A percentile compares a stretch with the other conserved stretches of the same genome.
These are phyloP conservation scores for Fusarium avenaceum DNA, from an alignment of 2,329 filamentous ascomycete species.

Conservation along the genomic window DNA sequence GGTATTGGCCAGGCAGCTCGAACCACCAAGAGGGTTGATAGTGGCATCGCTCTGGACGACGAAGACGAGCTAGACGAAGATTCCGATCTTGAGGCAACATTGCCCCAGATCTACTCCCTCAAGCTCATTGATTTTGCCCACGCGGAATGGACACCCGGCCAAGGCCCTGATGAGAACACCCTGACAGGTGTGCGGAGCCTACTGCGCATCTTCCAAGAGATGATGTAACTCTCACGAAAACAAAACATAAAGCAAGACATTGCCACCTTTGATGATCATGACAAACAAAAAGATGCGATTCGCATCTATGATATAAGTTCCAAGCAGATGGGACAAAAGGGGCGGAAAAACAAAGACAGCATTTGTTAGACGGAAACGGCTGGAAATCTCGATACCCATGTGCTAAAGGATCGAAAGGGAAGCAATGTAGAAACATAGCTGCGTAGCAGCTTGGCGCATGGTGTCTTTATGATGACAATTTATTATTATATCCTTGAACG, in stretches of 20 bases:
- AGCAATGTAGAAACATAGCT: conserved; percentile 42
- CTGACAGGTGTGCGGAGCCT: conserved; percentile 81
- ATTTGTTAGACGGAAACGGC: conserved; percentile 44
- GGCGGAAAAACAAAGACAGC: conserved; percentile 30
- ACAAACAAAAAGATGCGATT: conserved; percentile 29
- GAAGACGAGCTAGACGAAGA: conserved; percentile 64
- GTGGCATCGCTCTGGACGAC: conserved; percentile 66
- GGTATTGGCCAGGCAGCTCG: conserved; percentile 49
- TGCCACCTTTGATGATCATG: conserved; percentile 41
- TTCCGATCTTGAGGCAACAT: conserved; percentile 59
- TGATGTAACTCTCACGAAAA: conserved; percentile 58
- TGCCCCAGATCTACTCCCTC: conserved; percentile 79
- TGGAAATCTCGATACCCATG: conserved; percentile 47
- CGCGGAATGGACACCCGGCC: conserved; percentile 83
- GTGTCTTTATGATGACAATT: conserved; percentile 45
- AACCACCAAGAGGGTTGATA: conserved; percentile 65
- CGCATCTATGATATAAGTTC: not conserved
- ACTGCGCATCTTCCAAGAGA: conserved; percentile 76
- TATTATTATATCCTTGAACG: conserved; percentile 15
- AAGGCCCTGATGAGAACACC: conserved; percentile 88
- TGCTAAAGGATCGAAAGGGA: conserved; percentile 42
- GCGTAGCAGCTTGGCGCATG: conserved; percentile 36
- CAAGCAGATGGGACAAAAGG: conserved; percentile 14
- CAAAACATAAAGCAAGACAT: conserved; percentile 24
- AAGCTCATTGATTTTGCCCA: conserved; percentile 99